Evolutionary conservation across 805 yeast genomes (phyloP).

Genomic region (Helenozyma rhizophorensis): DNA sequence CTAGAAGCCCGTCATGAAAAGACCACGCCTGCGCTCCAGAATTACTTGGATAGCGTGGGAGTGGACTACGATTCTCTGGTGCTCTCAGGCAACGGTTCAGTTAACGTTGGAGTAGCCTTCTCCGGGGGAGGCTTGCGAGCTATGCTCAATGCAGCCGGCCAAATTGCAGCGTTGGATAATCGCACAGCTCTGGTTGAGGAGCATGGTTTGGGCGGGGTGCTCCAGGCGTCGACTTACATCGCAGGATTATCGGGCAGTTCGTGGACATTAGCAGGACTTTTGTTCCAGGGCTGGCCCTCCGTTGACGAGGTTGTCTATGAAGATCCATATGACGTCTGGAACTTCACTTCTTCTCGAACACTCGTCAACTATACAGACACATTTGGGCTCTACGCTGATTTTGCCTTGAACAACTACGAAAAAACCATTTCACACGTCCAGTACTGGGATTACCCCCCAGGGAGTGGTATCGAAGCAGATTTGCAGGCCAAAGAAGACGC

Average conservation of each 20-base stretch:
- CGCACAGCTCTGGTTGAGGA: constrained; percentile 17
- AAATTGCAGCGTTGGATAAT: constrained; percentile 15
- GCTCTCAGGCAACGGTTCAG: constrained; percentile 3
- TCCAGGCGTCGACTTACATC: constrained; percentile 66
- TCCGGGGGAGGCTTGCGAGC: constrained; percentile 35
- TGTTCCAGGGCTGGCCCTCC: constrained; percentile 67
- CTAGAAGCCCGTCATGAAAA: constrained; percentile 24
- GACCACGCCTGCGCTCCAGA: constrained; percentile 11
- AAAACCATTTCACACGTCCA: constrained; percentile 27
- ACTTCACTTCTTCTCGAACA: constrained; percentile 25
- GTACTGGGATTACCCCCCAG: constrained; percentile 30
- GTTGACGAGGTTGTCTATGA: constrained; percentile 51
- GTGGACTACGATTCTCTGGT: constrained; percentile 3
- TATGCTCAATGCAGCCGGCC: constrained; percentile 26
- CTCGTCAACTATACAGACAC: constrained; percentile 22
- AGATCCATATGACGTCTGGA: constrained; percentile 32
- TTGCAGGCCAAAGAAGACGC: constrained; percentile 45
- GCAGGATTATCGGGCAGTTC: constrained; percentile 83
- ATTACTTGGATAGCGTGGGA: constrained; percentile 9
- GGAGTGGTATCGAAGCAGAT: constrained; percentile 47
- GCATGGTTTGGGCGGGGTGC: constrained; percentile 62
- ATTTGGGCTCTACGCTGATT: constrained; percentile 13
- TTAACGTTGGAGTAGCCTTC: constrained; percentile 29
- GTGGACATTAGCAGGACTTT: constrained; percentile 72
- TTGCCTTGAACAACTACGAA: constrained; percentile 20